Percentiles rank a stretch among this genome's conserved stretches.
phyloP scores from a whole-genome alignment of 139 green algal genomes.

The Trebouxia sp. region DNA sequence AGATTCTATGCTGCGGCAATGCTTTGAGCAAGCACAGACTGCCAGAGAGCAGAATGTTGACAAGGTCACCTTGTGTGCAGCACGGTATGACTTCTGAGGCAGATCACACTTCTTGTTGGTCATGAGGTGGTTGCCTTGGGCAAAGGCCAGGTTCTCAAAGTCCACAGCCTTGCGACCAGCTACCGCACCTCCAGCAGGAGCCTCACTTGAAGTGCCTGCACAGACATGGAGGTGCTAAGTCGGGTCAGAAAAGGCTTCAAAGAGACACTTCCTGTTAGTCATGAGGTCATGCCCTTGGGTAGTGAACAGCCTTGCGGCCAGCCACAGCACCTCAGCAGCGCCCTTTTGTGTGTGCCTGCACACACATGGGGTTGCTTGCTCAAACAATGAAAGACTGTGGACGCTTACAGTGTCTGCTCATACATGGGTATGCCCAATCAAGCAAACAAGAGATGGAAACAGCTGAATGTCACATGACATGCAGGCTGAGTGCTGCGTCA shows the following conservation, averaged over 20 bases:
- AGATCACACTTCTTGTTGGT: conserved; percentile 80
- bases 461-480: too few relatives aligned
- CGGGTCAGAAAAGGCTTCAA: neutral
- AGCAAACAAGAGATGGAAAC: too few relatives aligned
- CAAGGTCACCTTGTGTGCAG: conserved; percentile 50
- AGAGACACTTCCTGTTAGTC: too few relatives aligned
- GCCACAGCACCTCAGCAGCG: too few relatives aligned
- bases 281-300: too few relatives aligned
- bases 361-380: too few relatives aligned
- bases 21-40: too few relatives aligned
- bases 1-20: too few relatives aligned
- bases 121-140: conserved; percentile 85
- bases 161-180: conserved; percentile 65
- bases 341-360: neutral
- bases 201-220: neutral
- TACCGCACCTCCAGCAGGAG: conserved; percentile 30
- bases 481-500: neutral
- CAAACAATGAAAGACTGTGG: too few relatives aligned
- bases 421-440: too few relatives aligned
- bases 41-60: neutral
- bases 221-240: neutral
- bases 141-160: conserved; percentile 84
- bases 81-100: conserved; percentile 71
- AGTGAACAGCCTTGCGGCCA: too few relatives aligned
- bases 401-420: too few relatives aligned